Percentiles rank a stretch among this genome's conserved stretches.
Evolutionary conservation across 1,139 yeast genomes (phyloP).

Genomic region (Barnettozyma hawaiiensis): DNA sequence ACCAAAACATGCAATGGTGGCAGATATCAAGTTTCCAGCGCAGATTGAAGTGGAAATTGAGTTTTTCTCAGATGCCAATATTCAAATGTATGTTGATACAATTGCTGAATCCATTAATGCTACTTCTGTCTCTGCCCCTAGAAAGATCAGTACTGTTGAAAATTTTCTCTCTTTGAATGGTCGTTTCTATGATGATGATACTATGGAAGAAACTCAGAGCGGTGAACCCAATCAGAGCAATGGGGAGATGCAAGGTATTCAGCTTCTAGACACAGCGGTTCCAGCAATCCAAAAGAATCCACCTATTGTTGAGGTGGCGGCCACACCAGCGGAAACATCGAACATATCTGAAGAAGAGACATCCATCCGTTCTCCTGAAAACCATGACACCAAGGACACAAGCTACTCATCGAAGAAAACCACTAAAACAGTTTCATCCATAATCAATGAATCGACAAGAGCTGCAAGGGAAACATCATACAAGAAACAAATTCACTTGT

Average conservation of each 20-base stretch:
- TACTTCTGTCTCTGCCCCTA: slow-evolving; percentile 15
- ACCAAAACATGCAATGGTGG: slow-evolving; percentile 14
- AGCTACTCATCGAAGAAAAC: slow-evolving; percentile 11
- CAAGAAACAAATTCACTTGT: neutral
- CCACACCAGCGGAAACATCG: slow-evolving; percentile 1
- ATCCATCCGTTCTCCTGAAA: slow-evolving; percentile 12
- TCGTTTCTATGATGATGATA: neutral
- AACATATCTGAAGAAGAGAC: slow-evolving; percentile 13
- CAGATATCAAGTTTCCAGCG: slow-evolving; percentile 6
- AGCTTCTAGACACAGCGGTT: neutral
- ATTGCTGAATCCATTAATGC: neutral
- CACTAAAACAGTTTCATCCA: slow-evolving; percentile 14
- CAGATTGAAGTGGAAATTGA: slow-evolving; percentile 6
- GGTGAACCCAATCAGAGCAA: neutral
- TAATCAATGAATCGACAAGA: slow-evolving; percentile 18
- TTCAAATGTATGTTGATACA: neutral
- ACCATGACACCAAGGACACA: slow-evolving; percentile 22
- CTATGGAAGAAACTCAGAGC: neutral
- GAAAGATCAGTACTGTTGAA: slow-evolving; percentile 24
- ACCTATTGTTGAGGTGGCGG: neutral
- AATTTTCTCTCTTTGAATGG: slow-evolving; percentile 26
- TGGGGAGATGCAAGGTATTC: neutral
- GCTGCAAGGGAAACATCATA: neutral
- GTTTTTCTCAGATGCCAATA: slow-evolving; percentile 23
- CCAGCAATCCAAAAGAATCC: neutral